Percentiles rank a stretch among this genome's conserved stretches.
phyloP scores from a whole-genome alignment of 148 eudicot species.

The Vaccinium vitisidaea region DNA sequence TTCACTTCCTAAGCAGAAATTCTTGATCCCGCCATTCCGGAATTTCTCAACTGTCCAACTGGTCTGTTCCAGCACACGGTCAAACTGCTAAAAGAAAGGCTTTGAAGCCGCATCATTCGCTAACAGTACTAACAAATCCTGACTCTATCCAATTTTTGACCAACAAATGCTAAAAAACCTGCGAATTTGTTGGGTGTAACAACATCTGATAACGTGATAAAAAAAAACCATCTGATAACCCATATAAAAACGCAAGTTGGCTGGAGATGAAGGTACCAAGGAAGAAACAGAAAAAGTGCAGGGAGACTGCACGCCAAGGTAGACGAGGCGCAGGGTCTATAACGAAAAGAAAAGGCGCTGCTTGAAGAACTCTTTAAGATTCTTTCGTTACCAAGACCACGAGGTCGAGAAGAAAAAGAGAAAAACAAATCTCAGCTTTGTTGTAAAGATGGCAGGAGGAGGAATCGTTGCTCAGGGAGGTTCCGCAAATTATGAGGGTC shows the following conservation, averaged over 20 bases:
- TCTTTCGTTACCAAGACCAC: not conserved
- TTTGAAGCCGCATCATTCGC: not conserved
- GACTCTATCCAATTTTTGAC: not conserved
- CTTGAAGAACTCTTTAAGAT: not conserved
- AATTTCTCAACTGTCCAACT: not conserved
- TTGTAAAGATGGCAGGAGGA: constrained; percentile 19
- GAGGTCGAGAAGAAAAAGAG: not conserved
- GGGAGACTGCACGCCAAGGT: not conserved
- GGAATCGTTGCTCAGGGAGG: constrained; percentile 10
- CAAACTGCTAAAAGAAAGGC: not conserved
- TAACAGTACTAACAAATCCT: not conserved
- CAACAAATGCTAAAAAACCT: not conserved
- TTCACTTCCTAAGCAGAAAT: no score
- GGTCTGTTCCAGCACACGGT: not conserved
- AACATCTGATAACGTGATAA: not conserved
- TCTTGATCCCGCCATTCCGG: no score
- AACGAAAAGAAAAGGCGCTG: not conserved
- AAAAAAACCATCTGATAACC: not conserved
- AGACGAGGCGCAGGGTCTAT: not conserved
- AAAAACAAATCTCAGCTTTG: not conserved
- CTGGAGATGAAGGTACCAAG: not conserved
- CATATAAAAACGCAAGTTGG: not conserved
- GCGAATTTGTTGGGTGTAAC: not conserved
- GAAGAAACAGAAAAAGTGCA: not conserved
- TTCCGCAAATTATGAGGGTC: constrained; percentile 6